Evolutionary conservation across 2,329 filamentous ascomycete genomes (phyloP), one percentile per base, ranked within the genome.

Genomic region (Claviceps cyperi): DNA sequence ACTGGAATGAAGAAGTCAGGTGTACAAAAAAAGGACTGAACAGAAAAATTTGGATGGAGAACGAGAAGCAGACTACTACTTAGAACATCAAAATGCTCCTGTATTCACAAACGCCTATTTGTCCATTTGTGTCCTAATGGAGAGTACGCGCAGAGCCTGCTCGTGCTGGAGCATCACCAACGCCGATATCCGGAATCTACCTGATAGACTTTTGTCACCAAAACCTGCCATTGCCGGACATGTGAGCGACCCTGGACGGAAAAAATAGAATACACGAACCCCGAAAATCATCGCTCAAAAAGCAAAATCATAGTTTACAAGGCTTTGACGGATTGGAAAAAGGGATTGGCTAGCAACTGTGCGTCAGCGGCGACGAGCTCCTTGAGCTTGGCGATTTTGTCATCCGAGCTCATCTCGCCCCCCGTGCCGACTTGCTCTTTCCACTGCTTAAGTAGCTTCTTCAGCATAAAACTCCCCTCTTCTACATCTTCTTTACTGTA

Each of bases 401-500:
- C 82, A 56, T 86, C 82, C 58, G 81, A 80, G 51, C 70, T 81
- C 72, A 88, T 71, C 4, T 71, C 64, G 3, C 70, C 64, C 32
- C 74, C 77, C 1, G 66, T 74, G 52, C 78, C 69, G 11, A 80
- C 78, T 63, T 91, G 83, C 48, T 79, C 75, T 72, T 94, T 96
- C 92, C 92, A 98, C 63, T 80, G 77, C 40, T 84, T 69, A 52
- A 98, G 69, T 61, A 96, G 75, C 45, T 83, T 78, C 69, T 97
- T 97, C 46, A 98, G 73, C 67, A 94, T 70, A 22, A 77, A 77
- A 62, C 85, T 95, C 7, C 92, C 92, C 63, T 91, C 80, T 59
- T 95, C 89, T 0, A 97, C 85, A 57, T 98, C 89, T 55, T 89
- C 78, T 60, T 88, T 89, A 55, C 77, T 84, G 62, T 87, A 88